Evolutionary conservation across 2,329 filamentous ascomycete species (phyloP).

Genomic region (Curvularia eragrostidis): DNA sequence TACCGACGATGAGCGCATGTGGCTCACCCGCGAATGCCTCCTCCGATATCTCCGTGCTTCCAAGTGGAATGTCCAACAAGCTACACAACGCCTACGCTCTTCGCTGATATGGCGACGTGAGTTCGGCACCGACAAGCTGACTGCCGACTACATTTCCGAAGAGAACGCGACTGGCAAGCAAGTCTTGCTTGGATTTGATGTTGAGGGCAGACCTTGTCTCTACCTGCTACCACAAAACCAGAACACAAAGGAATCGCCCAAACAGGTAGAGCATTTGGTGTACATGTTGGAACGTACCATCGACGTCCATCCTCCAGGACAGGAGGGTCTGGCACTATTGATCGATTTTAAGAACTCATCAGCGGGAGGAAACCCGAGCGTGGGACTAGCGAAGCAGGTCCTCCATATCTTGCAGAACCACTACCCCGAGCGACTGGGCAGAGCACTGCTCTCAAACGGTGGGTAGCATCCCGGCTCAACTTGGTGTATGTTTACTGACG

Average conservation of each 20-base stretch:
- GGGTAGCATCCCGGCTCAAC: conserved; percentile 42
- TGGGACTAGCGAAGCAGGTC: conserved; percentile 81
- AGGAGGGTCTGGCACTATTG: conserved; percentile 84
- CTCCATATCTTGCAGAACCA: conserved; percentile 91
- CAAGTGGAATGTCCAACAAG: conserved; percentile 79
- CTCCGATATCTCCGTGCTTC: conserved; percentile 91
- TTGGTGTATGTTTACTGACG: conserved; percentile 6
- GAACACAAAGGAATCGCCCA: conserved; percentile 85
- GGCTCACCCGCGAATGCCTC: conserved; percentile 90
- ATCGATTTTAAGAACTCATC: conserved; percentile 90
- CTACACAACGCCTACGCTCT: conserved; percentile 77
- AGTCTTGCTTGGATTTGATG: conserved; percentile 86
- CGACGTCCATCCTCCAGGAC: conserved; percentile 83
- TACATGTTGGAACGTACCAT: conserved; percentile 94
- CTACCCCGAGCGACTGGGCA: conserved; percentile 90
- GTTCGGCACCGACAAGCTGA: conserved; percentile 78
- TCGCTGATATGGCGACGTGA: conserved; percentile 90
- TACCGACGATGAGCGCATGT: conserved; percentile 81
- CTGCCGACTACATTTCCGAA: conserved; percentile 84
- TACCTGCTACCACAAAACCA: conserved; percentile 90
- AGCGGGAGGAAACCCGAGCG: conserved; percentile 75
- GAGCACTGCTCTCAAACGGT: conserved; percentile 89
- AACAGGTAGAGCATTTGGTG: conserved; percentile 91
- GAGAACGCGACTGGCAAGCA: conserved; percentile 99
- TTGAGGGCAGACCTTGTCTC: conserved; percentile 81